Percentiles rank a stretch among this genome's conserved stretches.
These are phyloP conservation scores for Cnidoscolus chayamansa DNA, from an alignment of 441 rosid species.

Conservation along the genomic window DNA sequence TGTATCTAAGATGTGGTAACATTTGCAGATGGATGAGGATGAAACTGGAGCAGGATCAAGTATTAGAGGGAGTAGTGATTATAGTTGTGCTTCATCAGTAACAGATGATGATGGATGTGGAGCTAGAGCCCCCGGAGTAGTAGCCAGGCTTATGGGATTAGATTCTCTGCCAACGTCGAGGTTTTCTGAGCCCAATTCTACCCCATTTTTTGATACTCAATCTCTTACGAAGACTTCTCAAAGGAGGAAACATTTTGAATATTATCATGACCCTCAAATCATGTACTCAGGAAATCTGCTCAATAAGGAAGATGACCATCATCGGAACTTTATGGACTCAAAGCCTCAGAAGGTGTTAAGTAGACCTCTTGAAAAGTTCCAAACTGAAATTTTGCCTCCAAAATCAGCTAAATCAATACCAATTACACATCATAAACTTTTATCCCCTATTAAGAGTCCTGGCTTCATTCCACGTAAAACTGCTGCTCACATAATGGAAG, in stretches of 20 bases:
- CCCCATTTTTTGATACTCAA: conserved; percentile 58
- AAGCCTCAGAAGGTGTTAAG: conserved; percentile 44
- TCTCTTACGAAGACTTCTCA: conserved; percentile 47
- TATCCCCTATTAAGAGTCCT: conserved; percentile 94
- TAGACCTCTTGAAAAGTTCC: conserved; percentile 87
- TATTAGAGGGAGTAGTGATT: conserved; percentile 57
- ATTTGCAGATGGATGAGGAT: conserved; percentile 64
- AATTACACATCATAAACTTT: conserved; percentile 75
- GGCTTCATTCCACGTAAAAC: conserved; percentile 73
- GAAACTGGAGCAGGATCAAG: conserved; percentile 48
- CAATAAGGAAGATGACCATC: conserved; percentile 41
- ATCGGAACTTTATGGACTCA: conserved; percentile 33
- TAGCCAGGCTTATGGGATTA: conserved; percentile 97
- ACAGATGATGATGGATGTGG: conserved; percentile 85
- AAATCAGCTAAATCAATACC: conserved; percentile 95
- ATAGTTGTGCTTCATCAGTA: conserved; percentile 89
- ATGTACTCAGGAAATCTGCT: conserved; percentile 55
- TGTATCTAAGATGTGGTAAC: conserved; percentile 15
- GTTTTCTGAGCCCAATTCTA: conserved; percentile 48
- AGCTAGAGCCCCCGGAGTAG: conserved; percentile 77
- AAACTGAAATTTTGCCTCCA: conserved; percentile 87
- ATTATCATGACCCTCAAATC: conserved; percentile 42
- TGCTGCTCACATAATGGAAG: conserved; percentile 96
- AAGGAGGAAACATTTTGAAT: conserved; percentile 48
- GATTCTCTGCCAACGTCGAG: conserved; percentile 69